Conservation (phyloP, 1,284 basidiomycete genomes). For the Xanthoconium separans region DNA sequence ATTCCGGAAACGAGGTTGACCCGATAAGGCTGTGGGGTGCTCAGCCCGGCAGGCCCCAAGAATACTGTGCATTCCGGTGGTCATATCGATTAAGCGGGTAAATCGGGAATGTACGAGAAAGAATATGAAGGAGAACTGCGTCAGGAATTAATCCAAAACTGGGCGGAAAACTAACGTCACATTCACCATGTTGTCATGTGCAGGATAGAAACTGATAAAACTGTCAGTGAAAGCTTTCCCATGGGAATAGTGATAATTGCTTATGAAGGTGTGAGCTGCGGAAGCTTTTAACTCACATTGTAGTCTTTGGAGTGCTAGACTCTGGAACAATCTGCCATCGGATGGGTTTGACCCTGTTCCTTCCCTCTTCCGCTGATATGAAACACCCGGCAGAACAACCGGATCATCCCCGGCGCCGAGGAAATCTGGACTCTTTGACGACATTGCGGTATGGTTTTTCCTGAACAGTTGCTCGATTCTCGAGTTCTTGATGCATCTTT, state of each 20-base stretch:
- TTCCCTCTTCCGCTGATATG: background rate
- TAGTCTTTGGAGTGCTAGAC: background rate
- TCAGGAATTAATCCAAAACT: background rate
- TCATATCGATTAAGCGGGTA: background rate
- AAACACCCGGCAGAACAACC: background rate
- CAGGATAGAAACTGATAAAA: slow-evolving; percentile 10
- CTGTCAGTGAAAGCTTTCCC: background rate
- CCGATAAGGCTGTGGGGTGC: slow-evolving; percentile 6
- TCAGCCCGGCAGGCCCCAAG: background rate
- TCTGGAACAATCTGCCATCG: background rate
- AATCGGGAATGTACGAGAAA: background rate
- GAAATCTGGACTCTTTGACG: background rate
- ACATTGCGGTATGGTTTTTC: background rate
- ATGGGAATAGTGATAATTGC: background rate
- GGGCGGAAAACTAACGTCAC: slow-evolving; percentile 5
- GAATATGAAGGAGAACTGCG: slow-evolving; percentile 1
- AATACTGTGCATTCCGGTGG: background rate
- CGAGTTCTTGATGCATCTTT: background rate
- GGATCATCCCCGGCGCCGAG: background rate
- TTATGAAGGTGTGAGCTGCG: background rate
- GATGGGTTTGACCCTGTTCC: background rate
- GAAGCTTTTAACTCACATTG: slow-evolving; percentile 3
- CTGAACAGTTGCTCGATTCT: background rate
- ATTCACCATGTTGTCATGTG: background rate
- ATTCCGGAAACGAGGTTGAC: slow-evolving; percentile 7